Evolutionary conservation across 139 green algal species (phyloP).

Genomic region (Coccomyxa sp.): DNA sequence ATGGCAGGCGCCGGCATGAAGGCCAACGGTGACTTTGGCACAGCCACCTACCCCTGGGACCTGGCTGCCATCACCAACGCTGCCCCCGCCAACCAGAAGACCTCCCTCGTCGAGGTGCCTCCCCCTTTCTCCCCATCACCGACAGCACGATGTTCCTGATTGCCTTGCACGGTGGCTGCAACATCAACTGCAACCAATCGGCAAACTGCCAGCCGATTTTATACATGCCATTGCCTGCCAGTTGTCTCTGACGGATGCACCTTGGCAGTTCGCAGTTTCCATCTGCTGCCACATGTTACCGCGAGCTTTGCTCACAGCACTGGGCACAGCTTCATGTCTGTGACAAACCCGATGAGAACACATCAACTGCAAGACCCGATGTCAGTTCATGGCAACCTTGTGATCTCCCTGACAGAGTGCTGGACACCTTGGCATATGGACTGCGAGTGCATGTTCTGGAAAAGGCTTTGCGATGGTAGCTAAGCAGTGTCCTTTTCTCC

Average conservation of each 20-base stretch:
- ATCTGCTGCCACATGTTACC: no score
- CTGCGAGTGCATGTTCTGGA: not conserved
- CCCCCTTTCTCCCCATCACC: not conserved
- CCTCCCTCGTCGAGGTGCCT: not conserved
- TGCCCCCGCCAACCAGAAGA: not conserved
- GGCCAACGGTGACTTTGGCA: not conserved
- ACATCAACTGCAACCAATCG: no score
- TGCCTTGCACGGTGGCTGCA: not conserved
- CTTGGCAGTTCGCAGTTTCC: no score
- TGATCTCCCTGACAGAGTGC: no score
- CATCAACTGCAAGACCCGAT: no score
- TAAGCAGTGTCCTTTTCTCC: not conserved
- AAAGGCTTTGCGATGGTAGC: not conserved
- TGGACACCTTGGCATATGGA: not conserved
- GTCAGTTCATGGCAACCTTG: no score
- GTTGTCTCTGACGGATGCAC: not conserved
- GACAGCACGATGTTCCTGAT: not conserved
- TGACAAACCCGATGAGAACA: no score
- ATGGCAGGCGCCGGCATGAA: not conserved
- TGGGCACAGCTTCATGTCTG: no score
- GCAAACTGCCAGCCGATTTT: no score
- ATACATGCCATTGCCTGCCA: not conserved
- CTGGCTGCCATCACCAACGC: not conserved
- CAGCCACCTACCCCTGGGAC: slow-evolving; percentile 2
- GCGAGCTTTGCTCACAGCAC: no score